phyloP scores from a whole-genome alignment of 2,329 filamentous ascomycete species.

The Xylariaceae sp. region DNA sequence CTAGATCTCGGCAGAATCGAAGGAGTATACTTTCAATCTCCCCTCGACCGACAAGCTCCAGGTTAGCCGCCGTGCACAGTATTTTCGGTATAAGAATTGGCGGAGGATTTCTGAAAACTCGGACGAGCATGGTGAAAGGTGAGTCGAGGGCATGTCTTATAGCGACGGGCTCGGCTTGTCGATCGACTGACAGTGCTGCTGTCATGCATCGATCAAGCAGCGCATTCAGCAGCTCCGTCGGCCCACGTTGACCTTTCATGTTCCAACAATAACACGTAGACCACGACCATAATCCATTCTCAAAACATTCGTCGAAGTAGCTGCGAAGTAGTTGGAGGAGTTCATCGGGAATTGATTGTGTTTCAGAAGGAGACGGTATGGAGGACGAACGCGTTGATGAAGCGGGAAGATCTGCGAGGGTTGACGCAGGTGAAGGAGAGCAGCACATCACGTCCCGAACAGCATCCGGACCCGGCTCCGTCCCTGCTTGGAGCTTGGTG shows the following conservation, averaged over 20 bases:
- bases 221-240: conserved; percentile 21
- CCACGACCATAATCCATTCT: conserved; percentile 18
- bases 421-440: conserved; percentile 14
- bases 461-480: conserved; percentile 19
- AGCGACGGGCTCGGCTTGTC: conserved; percentile 20
- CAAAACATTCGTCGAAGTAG: conserved; percentile 18
- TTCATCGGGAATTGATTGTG: conserved; percentile 1
- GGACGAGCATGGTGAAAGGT: conserved; percentile 22
- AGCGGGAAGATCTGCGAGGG: conserved; percentile 5
- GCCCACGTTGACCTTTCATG: conserved; percentile 17
- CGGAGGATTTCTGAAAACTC: conserved; percentile 25
- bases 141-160: conserved; percentile 21
- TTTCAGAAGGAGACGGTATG: not conserved
- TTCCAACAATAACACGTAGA: conserved; percentile 20
- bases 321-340: conserved; percentile 7
- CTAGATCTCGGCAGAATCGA: conserved; percentile 24
- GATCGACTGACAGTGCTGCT: conserved; percentile 20
- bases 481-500: conserved; percentile 21
- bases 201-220: conserved; percentile 25
- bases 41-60: conserved; percentile 19
- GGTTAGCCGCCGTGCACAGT: conserved; percentile 18
- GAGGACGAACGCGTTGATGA: conserved; percentile 1
- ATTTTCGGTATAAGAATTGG: conserved; percentile 22
- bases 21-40: conserved; percentile 23
- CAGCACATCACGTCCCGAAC: conserved; percentile 23